Conservation (phyloP, 305 asterid species). For the Plantago lanceolata region DNA sequence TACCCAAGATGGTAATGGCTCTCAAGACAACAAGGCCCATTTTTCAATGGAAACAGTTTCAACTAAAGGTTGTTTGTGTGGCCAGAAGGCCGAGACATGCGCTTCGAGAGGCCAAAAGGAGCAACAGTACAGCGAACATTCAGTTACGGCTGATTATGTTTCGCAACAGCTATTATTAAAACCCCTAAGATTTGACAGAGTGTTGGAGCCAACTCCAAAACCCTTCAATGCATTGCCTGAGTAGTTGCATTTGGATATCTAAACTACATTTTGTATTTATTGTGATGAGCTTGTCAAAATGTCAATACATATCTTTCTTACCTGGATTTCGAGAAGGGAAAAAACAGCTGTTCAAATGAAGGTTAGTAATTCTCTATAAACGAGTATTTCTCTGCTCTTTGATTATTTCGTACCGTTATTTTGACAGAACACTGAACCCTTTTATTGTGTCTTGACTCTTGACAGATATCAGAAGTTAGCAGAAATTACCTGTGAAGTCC, state of each 20-base stretch:
- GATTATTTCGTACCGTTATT: background rate
- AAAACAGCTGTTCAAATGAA: constrained; percentile 15
- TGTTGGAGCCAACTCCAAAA: constrained; percentile 25
- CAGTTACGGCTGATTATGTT: constrained; percentile 34
- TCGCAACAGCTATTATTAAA: constrained; percentile 40
- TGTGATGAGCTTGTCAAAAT: constrained; percentile 18
- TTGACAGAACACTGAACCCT: constrained; percentile 2
- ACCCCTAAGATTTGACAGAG: constrained; percentile 31
- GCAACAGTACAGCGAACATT: constrained; percentile 28
- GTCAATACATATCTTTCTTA: constrained; percentile 12
- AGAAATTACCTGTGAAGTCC: constrained; percentile 12
- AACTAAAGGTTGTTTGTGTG: constrained; percentile 36
- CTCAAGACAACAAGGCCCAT: constrained; percentile 55
- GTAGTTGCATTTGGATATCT: constrained; percentile 17
- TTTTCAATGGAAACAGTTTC: constrained; percentile 54
- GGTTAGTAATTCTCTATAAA: constrained; percentile 15
- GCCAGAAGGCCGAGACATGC: constrained; percentile 40
- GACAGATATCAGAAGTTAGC: constrained; percentile 26
- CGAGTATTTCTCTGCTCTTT: too few relatives aligned
- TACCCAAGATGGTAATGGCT: constrained; percentile 32
- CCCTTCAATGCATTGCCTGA: constrained; percentile 23
- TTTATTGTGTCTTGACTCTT: background rate
- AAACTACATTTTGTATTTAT: constrained; percentile 1
- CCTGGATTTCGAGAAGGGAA: constrained; percentile 20
- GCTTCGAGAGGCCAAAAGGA: constrained; percentile 21